Base-by-base conservation (phyloP, 306 rosid genomes). In the Cercis canadensis region DNA sequence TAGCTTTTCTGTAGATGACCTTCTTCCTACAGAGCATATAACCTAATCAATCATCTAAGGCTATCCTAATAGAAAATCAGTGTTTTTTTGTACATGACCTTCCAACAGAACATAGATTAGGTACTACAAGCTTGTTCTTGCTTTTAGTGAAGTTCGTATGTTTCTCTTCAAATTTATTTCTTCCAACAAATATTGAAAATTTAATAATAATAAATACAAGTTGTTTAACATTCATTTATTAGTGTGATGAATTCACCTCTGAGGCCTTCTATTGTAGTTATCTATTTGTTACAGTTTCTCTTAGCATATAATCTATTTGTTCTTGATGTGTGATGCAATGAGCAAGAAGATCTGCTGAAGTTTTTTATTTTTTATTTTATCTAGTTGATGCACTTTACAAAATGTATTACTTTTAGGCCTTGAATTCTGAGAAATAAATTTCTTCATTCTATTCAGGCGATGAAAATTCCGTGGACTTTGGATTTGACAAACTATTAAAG, bases 401-500 rank as follows among this genome's bases (percentile, higher is more conserved):
- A 55, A 44, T 19, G 29, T 1, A 5, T 29, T 11, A 56, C 63
- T 18, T 3, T 54, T 32, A n/a, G 44, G 13, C 14, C 14, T 40
- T 57, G 56, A 9, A 9, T 45, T 56, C 19, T 69, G 75, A 56
- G 13, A 61, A 40, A 7, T 14, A 16, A 6, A 21, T 31, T 15
- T 52, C 12, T 31, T 62, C 44, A 7, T 34, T 44, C 65, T 53
- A 33, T 73, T 24, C 85, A 84, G 92, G 81, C 44, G 55, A 41
- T 67, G 73, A 66, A 37, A 53, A 10, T 70, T 41, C 76, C 43
- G 65, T 62, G 55, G 74, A 74, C 63, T 76, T 49, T n/a, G 86
- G 79, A 14, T 45, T 45, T 65, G 86, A 86, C 55, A 61, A 24
- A 24, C 1, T 46, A 67, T 59, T 6, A 53, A 70, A 86, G 78